Evolutionary conservation across 2,329 filamentous ascomycete genomes (phyloP).

Genomic region (Talaromyces piceae): DNA sequence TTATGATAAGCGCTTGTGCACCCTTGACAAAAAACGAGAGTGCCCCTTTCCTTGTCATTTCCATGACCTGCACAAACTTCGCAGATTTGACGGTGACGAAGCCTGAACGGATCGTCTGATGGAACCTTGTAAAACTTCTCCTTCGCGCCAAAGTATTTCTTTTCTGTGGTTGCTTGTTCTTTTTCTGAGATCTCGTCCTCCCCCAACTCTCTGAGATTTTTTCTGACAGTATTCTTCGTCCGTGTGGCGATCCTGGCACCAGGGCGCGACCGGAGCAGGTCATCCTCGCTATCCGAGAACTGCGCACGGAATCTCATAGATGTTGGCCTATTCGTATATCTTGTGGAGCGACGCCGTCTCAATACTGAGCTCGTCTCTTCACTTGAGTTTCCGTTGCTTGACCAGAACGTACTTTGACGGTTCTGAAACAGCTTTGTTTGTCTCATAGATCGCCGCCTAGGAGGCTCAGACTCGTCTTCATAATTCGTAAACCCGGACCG

Average conservation of each 20-base stretch:
- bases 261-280: constrained; percentile 11
- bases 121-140: constrained; percentile 64
- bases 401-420: constrained; percentile 3
- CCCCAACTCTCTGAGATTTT: constrained; percentile 39
- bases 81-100: constrained; percentile 63
- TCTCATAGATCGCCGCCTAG: constrained; percentile 9
- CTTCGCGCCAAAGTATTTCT: constrained; percentile 51
- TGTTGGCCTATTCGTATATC: constrained; percentile 8
- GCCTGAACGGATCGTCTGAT: constrained; percentile 58
- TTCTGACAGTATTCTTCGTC: constrained; percentile 16
- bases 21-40: constrained; percentile 81
- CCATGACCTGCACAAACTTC: constrained; percentile 59
- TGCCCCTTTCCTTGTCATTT: constrained; percentile 53
- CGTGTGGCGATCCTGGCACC: constrained; percentile 10
- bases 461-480: neutral
- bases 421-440: neutral
- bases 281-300: constrained; percentile 12
- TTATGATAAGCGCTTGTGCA: constrained; percentile 81
- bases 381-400: constrained; percentile 20
- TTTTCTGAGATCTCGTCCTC: constrained; percentile 32
- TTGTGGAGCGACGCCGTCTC: constrained; percentile 12
- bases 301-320: constrained; percentile 10
- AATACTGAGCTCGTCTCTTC: constrained; percentile 20
- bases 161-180: constrained; percentile 36
- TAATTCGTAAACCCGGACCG: neutral